Conservation (phyloP, 371 early-diverging fungal genomes). For the Syncephalastrum contaminatum region DNA sequence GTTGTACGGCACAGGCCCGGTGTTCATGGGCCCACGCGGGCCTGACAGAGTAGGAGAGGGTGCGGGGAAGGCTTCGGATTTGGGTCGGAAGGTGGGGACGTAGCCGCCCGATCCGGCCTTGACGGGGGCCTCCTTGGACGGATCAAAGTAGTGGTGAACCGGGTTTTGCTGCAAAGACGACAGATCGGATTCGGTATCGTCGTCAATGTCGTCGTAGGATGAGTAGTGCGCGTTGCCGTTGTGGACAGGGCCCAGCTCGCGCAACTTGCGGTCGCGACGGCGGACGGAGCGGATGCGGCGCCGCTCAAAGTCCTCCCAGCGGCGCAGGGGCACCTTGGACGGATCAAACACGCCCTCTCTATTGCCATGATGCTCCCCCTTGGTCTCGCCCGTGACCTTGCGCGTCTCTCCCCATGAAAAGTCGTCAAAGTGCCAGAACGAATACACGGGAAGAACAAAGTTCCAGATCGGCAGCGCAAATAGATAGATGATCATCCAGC, state of each 20-base stretch:
- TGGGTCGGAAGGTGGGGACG: constrained; percentile 25
- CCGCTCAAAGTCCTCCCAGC: constrained; percentile 51
- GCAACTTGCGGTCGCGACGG: constrained; percentile 50
- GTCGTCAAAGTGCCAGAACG: constrained; percentile 99
- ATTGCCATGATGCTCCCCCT: constrained; percentile 70
- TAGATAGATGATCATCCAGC: constrained; percentile 90
- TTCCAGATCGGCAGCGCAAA: constrained; percentile 95
- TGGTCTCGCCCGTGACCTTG: constrained; percentile 79
- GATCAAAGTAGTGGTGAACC: constrained; percentile 28
- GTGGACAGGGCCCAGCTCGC: constrained; percentile 23
- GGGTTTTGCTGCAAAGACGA: constrained; percentile 15
- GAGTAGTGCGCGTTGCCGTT: constrained; percentile 7
- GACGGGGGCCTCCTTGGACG: constrained; percentile 31
- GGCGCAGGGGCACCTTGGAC: constrained; percentile 59
- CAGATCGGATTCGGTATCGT: constrained; percentile 14
- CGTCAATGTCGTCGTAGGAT: constrained; percentile 12
- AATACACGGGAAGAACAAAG: constrained; percentile 92
- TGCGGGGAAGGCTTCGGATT: constrained; percentile 7
- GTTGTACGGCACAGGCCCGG: too few relatives aligned
- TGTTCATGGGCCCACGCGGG: too few relatives aligned
- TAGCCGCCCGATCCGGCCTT: constrained; percentile 26
- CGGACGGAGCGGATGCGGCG: constrained; percentile 28
- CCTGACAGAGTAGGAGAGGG: constrained; percentile 3
- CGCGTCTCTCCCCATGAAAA: constrained; percentile 96
- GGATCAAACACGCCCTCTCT: constrained; percentile 46